phyloP scores from a whole-genome alignment of 2,329 filamentous ascomycete genomes.

The Arthroderma sp. region DNA sequence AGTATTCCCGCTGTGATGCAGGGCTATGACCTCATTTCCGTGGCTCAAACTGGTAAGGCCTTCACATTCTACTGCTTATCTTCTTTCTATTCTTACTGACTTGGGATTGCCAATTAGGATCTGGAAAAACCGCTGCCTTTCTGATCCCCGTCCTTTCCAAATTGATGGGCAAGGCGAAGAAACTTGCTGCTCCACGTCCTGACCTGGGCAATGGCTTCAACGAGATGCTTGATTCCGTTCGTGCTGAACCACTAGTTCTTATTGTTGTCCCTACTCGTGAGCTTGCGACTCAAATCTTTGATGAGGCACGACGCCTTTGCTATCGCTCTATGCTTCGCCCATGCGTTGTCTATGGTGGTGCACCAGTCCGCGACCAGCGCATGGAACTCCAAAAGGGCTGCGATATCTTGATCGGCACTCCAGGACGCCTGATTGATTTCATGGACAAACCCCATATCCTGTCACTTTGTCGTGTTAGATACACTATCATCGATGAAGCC shows the following conservation, averaged over 20 bases:
- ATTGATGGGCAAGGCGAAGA: constrained; percentile 91
- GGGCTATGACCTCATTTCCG: constrained; percentile 70
- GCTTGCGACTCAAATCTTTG: constrained; percentile 85
- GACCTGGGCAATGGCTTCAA: constrained; percentile 44
- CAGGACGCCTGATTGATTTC: constrained; percentile 74
- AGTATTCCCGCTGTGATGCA: constrained; percentile 65
- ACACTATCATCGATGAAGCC: constrained; percentile 77
- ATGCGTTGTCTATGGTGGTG: constrained; percentile 77
- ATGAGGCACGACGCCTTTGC: constrained; percentile 81
- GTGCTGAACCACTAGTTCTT: constrained; percentile 77
- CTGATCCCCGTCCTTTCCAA: constrained; percentile 78
- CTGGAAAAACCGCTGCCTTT: constrained; percentile 91
- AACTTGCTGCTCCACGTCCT: constrained; percentile 65
- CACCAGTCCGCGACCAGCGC: constrained; percentile 55
- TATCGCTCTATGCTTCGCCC: constrained; percentile 92
- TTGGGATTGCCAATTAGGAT: constrained; percentile 48
- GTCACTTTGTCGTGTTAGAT: constrained; percentile 26
- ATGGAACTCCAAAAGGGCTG: constrained; percentile 68
- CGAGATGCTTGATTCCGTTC: constrained; percentile 39
- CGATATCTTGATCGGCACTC: constrained; percentile 76
- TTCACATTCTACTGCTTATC: neutral
- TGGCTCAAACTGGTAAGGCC: constrained; percentile 76
- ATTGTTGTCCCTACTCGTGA: constrained; percentile 80
- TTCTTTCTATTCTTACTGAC: constrained; percentile 66
- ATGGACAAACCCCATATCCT: constrained; percentile 50